Percentiles rank a stretch among this genome's conserved stretches.
Conservation (phyloP, 176 grass and related monocot genomes). For the Eragrostis curvula region DNA sequence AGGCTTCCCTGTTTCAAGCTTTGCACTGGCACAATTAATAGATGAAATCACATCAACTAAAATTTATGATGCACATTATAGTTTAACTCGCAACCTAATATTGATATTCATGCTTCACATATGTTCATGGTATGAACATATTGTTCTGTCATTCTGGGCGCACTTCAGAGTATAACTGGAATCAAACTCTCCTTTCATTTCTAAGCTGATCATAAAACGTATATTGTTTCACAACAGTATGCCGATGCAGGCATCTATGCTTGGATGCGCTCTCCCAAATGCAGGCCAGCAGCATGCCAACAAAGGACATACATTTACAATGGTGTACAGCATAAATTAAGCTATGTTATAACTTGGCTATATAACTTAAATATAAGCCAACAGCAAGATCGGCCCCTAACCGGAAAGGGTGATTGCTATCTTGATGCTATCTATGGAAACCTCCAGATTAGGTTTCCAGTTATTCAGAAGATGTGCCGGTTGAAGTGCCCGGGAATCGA, state of each 20-base stretch:
- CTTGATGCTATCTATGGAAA: constrained; percentile 26
- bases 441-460: background rate
- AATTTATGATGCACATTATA: too few species aligned
- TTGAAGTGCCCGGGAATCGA: constrained; percentile 63
- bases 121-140: background rate
- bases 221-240: background rate
- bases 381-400: constrained; percentile 22
- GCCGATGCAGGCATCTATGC: background rate
- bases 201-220: background rate
- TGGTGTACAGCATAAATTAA: constrained; percentile 34
- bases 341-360: constrained; percentile 30
- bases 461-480: constrained; percentile 66
- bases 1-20: too few species aligned
- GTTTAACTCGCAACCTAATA: background rate
- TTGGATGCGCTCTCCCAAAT: background rate
- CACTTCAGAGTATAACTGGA: background rate
- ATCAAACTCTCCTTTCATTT: background rate
- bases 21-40: too few species aligned
- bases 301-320: constrained; percentile 25
- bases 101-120: background rate
- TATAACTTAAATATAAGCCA: constrained; percentile 29
- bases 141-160: background rate
- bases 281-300: constrained; percentile 14
- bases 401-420: constrained; percentile 2
- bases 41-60: too few species aligned